Percentiles rank a stretch among this genome's conserved stretches.
These are phyloP conservation scores for Conidiobolus incongruus DNA, from an alignment of 371 early-diverging fungal species.

Conservation along the genomic window DNA sequence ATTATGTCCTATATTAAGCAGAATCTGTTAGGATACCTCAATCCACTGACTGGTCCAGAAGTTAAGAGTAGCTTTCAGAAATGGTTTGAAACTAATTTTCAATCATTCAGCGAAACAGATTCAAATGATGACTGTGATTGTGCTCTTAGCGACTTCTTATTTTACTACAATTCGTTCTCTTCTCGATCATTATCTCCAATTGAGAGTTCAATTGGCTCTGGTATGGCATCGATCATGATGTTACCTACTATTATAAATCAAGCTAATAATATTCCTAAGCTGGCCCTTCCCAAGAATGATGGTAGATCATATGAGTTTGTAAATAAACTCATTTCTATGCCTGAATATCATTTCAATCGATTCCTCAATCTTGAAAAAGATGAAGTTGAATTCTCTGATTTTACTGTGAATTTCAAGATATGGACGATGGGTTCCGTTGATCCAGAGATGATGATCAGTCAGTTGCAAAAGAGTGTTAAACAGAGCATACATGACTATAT, in stretches of 20 bases:
- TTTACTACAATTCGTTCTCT: conserved; percentile 31
- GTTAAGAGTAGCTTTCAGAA: conserved; percentile 19
- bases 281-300: conserved; percentile 9
- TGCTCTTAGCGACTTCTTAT: conserved; percentile 25
- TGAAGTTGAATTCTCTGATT: too few relatives aligned
- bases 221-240: conserved; percentile 36
- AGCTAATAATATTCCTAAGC: conserved; percentile 11
- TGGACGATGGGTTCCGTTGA: conserved; percentile 47
- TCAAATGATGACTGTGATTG: conserved; percentile 6
- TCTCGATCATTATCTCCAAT: conserved; percentile 19
- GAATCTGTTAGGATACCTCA: conserved; percentile 22
- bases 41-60: conserved; percentile 24
- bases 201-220: conserved; percentile 41
- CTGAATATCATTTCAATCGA: conserved; percentile 5
- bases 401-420: conserved; percentile 28
- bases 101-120: neutral
- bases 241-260: conserved; percentile 15
- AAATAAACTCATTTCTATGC: too few relatives aligned
- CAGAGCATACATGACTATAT: conserved; percentile 46
- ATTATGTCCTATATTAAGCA: conserved; percentile 42
- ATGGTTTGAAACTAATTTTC: conserved; percentile 9
- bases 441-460: conserved; percentile 18
- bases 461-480: conserved; percentile 20
- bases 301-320: conserved; percentile 7
- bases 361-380: too few relatives aligned